Evolutionary conservation across 495 filamentous ascomycete genomes (phyloP).

Genomic region (Geopyxis carbonaria): DNA sequence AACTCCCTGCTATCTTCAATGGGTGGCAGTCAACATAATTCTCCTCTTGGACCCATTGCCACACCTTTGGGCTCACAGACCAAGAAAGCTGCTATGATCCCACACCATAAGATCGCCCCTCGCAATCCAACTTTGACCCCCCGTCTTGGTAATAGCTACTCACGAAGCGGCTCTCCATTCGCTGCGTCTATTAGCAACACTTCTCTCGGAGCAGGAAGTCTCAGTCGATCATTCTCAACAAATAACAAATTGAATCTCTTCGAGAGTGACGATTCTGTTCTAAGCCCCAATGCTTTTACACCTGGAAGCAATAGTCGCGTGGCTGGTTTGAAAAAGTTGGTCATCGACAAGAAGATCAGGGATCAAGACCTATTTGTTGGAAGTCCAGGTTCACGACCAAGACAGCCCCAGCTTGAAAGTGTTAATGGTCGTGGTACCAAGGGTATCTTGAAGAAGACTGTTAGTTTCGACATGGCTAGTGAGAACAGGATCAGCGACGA

Average conservation of each 20-base stretch:
- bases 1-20: slow-evolving; percentile 40
- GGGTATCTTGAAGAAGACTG: slow-evolving; percentile 59
- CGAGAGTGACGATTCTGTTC: slow-evolving; percentile 58
- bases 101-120: slow-evolving; percentile 77
- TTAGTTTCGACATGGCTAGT: slow-evolving; percentile 66
- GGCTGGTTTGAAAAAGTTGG: slow-evolving; percentile 67
- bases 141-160: slow-evolving; percentile 38
- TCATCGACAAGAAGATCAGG: slow-evolving; percentile 70
- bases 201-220: slow-evolving; percentile 12
- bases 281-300: slow-evolving; percentile 73
- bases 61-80: slow-evolving; percentile 51
- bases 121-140: slow-evolving; percentile 66
- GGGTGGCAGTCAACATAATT: slow-evolving; percentile 12
- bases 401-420: slow-evolving; percentile 39
- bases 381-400: slow-evolving; percentile 40
- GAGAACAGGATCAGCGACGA: slow-evolving; percentile 28
- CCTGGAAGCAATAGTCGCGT: slow-evolving; percentile 42
- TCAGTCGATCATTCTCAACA: slow-evolving; percentile 30
- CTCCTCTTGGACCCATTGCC: slow-evolving; percentile 21
- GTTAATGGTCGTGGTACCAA: slow-evolving; percentile 31
- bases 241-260: slow-evolving; percentile 51
- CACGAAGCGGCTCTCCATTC: slow-evolving; percentile 21
- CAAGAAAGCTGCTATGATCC: slow-evolving; percentile 53
- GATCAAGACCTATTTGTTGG: slow-evolving; percentile 24
- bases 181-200: slow-evolving; percentile 14